Percentiles rank a stretch among this genome's conserved stretches.
Evolutionary conservation across 139 green algal species (phyloP).

Genomic region (Chlamydomonas applanata): DNA sequence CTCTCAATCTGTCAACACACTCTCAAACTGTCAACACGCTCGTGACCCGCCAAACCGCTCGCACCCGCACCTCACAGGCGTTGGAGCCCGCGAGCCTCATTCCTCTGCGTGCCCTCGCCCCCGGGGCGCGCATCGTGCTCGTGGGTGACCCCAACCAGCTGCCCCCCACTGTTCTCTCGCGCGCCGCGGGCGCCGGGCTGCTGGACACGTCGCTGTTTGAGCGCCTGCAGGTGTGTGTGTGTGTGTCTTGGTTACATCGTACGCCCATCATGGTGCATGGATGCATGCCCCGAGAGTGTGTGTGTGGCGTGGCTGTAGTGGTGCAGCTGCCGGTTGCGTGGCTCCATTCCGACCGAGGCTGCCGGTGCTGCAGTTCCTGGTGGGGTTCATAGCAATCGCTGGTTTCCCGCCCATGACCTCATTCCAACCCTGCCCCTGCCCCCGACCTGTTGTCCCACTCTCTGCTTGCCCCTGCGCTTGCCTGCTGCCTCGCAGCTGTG

Average conservation of each 20-base stretch:
- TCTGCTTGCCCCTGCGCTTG: neutral
- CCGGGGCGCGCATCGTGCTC: slow-evolving; percentile 53
- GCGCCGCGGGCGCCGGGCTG: slow-evolving; percentile 31
- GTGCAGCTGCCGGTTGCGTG: too few species aligned
- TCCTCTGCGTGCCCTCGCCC: slow-evolving; percentile 61
- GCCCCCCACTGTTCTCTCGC: slow-evolving; percentile 72
- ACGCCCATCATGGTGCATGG: too few species aligned
- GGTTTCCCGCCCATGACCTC: neutral
- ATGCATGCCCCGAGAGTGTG: too few species aligned
- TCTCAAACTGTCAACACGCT: too few species aligned
- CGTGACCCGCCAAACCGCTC: too few species aligned
- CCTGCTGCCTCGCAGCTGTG: neutral
- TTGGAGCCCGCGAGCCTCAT: slow-evolving; percentile 78
- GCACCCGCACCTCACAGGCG: too few species aligned
- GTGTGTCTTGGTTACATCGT: too few species aligned
- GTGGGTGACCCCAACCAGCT: slow-evolving; percentile 80
- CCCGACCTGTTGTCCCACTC: too few species aligned
- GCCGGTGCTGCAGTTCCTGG: neutral
- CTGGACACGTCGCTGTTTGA: slow-evolving; percentile 72
- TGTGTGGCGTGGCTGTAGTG: too few species aligned
- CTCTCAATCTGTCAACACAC: too few species aligned
- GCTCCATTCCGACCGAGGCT: too few species aligned
- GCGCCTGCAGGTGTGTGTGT: slow-evolving; percentile 48
- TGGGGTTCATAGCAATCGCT: slow-evolving; percentile 3
- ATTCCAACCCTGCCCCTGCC: neutral